phyloP scores from a whole-genome alignment of 108 stramenopile genomes.

The Skeletonema menzelii region DNA sequence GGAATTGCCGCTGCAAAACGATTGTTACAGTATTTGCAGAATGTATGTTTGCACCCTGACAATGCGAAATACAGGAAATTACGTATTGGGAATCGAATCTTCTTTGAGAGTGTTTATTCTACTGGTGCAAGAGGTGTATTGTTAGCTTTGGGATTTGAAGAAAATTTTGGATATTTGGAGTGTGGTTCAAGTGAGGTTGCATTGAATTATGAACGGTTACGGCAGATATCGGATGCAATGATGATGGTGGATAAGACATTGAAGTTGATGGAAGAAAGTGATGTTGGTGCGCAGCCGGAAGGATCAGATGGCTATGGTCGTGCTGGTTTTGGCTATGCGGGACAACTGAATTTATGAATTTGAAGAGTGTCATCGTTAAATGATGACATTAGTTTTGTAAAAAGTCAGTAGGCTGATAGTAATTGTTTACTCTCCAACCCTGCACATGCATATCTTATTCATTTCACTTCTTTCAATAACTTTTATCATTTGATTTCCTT shows the following conservation, averaged over 20 bases:
- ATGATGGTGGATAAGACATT: constrained; percentile 39
- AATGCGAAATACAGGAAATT: constrained; percentile 64
- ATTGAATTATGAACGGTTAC: constrained; percentile 45
- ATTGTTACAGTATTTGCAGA: constrained; percentile 59
- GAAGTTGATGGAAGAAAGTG: constrained; percentile 12
- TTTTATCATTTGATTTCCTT: too few species aligned
- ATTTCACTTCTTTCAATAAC: too few species aligned
- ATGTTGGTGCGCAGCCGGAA: constrained; percentile 31
- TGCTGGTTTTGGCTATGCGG: constrained; percentile 52
- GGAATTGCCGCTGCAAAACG: constrained; percentile 24
- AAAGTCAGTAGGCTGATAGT: too few species aligned
- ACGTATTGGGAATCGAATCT: constrained; percentile 48
- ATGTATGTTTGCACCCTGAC: constrained; percentile 56
- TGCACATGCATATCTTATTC: too few species aligned
- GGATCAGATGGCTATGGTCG: constrained; percentile 71
- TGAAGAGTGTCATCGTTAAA: too few species aligned
- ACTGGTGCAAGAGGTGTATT: constrained; percentile 61
- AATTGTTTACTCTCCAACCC: too few species aligned
- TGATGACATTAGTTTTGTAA: too few species aligned
- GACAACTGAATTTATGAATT: constrained; percentile 33
- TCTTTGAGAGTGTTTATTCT: constrained; percentile 52
- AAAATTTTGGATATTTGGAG: constrained; percentile 51
- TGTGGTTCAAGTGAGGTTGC: constrained; percentile 36
- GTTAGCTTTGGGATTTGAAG: constrained; percentile 63
- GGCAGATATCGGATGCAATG: constrained; percentile 52